Percentiles rank a stretch among this genome's conserved stretches.
Conservation (phyloP, 495 filamentous ascomycete genomes). For the Schizothecium vesticola region DNA sequence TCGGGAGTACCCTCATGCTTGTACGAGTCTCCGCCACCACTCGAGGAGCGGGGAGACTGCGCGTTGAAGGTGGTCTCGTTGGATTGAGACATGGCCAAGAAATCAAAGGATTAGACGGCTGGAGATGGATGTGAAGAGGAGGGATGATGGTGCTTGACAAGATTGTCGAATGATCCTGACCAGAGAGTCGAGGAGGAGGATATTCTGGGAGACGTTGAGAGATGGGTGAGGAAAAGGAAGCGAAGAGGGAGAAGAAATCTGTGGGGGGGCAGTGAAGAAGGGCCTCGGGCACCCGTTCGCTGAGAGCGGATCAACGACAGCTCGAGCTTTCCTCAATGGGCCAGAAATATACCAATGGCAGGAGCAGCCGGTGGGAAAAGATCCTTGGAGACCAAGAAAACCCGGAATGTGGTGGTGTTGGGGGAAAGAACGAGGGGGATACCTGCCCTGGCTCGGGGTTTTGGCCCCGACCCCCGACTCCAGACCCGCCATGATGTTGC, state of each 20-base stretch:
- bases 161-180: constrained; percentile 14
- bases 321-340: background rate
- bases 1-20: constrained; percentile 54
- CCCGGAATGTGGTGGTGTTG: background rate
- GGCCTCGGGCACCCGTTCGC: background rate
- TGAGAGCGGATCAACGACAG: background rate
- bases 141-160: constrained; percentile 11
- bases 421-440: background rate
- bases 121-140: background rate
- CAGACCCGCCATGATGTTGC: background rate
- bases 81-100: constrained; percentile 27
- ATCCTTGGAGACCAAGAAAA: background rate
- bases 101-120: background rate
- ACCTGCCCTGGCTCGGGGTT: background rate
- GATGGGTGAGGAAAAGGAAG: constrained; percentile 9
- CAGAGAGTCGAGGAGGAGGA: constrained; percentile 7
- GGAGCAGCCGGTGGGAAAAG: background rate
- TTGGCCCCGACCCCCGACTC: background rate
- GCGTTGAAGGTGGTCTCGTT: constrained; percentile 39
- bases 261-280: background rate
- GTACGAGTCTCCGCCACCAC: constrained; percentile 47
- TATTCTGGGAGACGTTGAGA: constrained; percentile 9
- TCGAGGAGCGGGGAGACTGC: constrained; percentile 55
- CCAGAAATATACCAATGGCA: background rate
- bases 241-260: background rate